These are phyloP conservation scores for Glaciozyma martinii DNA, from an alignment of 768 basidiomycete genomes.

Conservation along the genomic window DNA sequence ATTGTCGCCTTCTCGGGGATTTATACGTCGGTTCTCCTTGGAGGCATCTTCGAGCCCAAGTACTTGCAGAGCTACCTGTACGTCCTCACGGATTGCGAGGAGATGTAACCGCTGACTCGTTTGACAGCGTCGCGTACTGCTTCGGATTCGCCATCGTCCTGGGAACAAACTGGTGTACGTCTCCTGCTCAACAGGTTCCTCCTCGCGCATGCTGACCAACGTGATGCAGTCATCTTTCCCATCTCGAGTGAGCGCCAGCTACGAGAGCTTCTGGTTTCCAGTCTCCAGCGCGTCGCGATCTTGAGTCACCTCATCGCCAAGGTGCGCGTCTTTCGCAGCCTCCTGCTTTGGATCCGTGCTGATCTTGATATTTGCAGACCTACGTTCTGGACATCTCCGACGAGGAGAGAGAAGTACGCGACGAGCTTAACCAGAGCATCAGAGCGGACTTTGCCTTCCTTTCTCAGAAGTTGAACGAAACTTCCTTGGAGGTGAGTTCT, in stretches of 20 bases:
- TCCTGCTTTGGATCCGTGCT: not conserved
- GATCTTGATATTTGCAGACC: not conserved
- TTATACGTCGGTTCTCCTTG: slow-evolving; percentile 22
- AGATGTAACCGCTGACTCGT: too few species aligned
- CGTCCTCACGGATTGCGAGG: slow-evolving; percentile 20
- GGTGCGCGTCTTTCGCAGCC: not conserved
- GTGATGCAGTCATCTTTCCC: slow-evolving; percentile 33
- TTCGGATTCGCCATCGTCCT: slow-evolving; percentile 36
- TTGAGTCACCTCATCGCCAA: slow-evolving; percentile 24
- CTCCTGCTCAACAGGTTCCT: too few species aligned
- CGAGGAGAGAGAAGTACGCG: slow-evolving; percentile 35
- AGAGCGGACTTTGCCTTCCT: slow-evolving; percentile 38
- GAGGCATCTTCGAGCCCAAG: slow-evolving; percentile 27
- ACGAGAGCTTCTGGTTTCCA: slow-evolving; percentile 34
- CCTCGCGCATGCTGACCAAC: too few species aligned
- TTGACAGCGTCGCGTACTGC: not conserved
- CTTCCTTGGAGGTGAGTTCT: not conserved
- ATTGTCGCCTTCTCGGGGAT: slow-evolving; percentile 35
- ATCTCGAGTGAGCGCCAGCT: slow-evolving; percentile 36
- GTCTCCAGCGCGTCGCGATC: slow-evolving; percentile 28
- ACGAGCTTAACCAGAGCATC: slow-evolving; percentile 35
- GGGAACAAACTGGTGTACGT: slow-evolving; percentile 28
- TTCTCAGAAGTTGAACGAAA: slow-evolving; percentile 34
- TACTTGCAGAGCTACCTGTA: slow-evolving; percentile 37
- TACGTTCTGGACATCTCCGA: slow-evolving; percentile 36